Percentiles rank a stretch among this genome's conserved stretches.
phyloP scores from a whole-genome alignment of 192 early-diverging fungal genomes.

The Chytriomyces sp. region DNA sequence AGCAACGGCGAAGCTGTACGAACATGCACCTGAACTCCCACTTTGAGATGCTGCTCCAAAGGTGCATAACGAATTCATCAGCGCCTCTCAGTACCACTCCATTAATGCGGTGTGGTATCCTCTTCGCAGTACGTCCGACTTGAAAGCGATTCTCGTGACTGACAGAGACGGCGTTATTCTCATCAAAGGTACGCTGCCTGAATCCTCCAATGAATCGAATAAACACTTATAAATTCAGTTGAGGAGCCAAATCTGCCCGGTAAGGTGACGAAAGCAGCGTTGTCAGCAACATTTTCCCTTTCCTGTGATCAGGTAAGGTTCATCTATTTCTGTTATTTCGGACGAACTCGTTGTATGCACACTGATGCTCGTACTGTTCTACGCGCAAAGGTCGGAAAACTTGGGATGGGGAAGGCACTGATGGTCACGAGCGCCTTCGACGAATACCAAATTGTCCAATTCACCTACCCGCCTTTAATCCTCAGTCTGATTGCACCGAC shows the following conservation, averaged over 20 bases:
- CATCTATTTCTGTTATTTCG: background rate
- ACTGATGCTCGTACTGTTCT: too few species aligned
- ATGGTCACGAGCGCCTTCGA: slow-evolving; percentile 37
- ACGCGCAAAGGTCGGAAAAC: slow-evolving; percentile 17
- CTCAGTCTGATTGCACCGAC: slow-evolving; percentile 33
- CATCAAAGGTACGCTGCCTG: slow-evolving; percentile 18
- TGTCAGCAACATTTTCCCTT: slow-evolving; percentile 34
- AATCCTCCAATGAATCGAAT: background rate
- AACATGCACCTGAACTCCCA: slow-evolving; percentile 6
- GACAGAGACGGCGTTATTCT: slow-evolving; percentile 39
- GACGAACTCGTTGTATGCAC: too few species aligned
- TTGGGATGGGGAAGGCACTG: slow-evolving; percentile 31
- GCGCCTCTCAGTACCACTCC: background rate
- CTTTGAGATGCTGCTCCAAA: slow-evolving; percentile 18
- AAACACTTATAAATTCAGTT: background rate
- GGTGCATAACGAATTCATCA: background rate
- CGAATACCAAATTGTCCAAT: slow-evolving; percentile 40
- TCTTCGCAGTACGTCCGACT: slow-evolving; percentile 10
- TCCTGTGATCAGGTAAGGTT: slow-evolving; percentile 31
- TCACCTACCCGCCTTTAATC: slow-evolving; percentile 28
- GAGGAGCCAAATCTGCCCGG: slow-evolving; percentile 31
- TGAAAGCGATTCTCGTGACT: slow-evolving; percentile 31
- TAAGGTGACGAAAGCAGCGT: slow-evolving; percentile 34
- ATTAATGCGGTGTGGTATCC: background rate
- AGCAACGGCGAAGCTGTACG: too few species aligned